These are phyloP conservation scores for Leucosporidium scottii DNA, from an alignment of 768 basidiomycete genomes.

Conservation along the genomic window DNA sequence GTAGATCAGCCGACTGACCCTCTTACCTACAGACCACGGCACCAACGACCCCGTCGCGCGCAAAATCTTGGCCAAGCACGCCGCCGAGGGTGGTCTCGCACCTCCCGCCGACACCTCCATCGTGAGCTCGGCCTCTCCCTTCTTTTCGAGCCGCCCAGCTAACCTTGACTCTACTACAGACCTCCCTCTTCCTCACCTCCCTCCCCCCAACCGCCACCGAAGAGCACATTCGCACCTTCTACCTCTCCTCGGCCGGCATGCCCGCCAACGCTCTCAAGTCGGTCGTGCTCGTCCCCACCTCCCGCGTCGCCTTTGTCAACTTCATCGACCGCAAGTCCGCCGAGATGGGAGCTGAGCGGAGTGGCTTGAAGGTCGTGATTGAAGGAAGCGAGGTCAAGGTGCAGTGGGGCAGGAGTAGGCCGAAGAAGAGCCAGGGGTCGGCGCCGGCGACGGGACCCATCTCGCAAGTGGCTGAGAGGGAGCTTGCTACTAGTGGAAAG, in stretches of 20 bases:
- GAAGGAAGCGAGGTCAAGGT: slow-evolving; percentile 65
- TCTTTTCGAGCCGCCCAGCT: not conserved
- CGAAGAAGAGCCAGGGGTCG: slow-evolving; percentile 44
- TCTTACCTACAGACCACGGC: slow-evolving; percentile 52
- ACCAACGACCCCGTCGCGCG: slow-evolving; percentile 86
- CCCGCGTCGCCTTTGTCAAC: slow-evolving; percentile 85
- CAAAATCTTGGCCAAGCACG: slow-evolving; percentile 75
- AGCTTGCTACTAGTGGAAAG: slow-evolving; percentile 29
- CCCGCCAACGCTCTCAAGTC: slow-evolving; percentile 63
- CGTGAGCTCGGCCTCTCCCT: slow-evolving; percentile 51
- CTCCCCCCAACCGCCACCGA: slow-evolving; percentile 66
- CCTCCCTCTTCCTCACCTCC: slow-evolving; percentile 72
- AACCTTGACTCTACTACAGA: slow-evolving; percentile 47
- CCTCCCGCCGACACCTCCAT: slow-evolving; percentile 82
- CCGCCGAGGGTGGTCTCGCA: slow-evolving; percentile 71
- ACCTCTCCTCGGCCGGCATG: slow-evolving; percentile 51
- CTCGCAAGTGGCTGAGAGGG: slow-evolving; percentile 16
- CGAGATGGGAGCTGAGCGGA: slow-evolving; percentile 77
- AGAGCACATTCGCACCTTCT: slow-evolving; percentile 62
- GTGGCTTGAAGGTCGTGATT: slow-evolving; percentile 80
- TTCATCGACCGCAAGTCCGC: slow-evolving; percentile 76
- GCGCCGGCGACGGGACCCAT: slow-evolving; percentile 49
- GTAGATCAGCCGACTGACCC: not conserved
- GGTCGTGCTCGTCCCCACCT: slow-evolving; percentile 75
- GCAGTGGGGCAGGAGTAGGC: slow-evolving; percentile 79